A percentile compares a stretch with the other conserved stretches of the same genome.
Conservation (phyloP, 2,329 filamentous ascomycete species). For the Sporothrix pseudoabietina region DNA sequence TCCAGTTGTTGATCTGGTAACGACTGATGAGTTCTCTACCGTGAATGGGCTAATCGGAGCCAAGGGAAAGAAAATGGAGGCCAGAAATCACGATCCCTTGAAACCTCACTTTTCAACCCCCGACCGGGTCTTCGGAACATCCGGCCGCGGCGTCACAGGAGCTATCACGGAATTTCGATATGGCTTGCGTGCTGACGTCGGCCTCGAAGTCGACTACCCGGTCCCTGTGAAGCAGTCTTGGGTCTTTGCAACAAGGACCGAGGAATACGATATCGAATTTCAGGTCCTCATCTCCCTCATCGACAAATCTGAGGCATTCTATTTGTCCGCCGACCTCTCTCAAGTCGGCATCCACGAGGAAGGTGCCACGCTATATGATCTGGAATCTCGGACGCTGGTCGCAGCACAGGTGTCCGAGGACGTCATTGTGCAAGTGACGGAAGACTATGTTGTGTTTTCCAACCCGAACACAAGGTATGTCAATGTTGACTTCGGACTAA, state of each 20-base stretch:
- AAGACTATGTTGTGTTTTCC: conserved; percentile 48
- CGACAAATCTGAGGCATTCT: conserved; percentile 51
- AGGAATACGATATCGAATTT: conserved; percentile 39
- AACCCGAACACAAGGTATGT: conserved; percentile 44
- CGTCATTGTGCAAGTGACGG: conserved; percentile 58
- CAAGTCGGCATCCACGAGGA: conserved; percentile 49
- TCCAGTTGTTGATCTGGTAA: conserved; percentile 58
- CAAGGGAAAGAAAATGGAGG: conserved; percentile 32
- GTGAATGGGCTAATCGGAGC: conserved; percentile 37
- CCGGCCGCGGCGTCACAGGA: conserved; percentile 63
- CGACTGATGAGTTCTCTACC: conserved; percentile 46
- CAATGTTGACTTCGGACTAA: not conserved
- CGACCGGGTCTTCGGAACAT: conserved; percentile 68
- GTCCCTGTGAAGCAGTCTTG: conserved; percentile 56
- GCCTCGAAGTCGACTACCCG: conserved; percentile 56
- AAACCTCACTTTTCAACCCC: conserved; percentile 55
- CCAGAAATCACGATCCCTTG: conserved; percentile 38
- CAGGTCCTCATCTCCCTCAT: conserved; percentile 54
- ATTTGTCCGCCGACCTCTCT: conserved; percentile 52
- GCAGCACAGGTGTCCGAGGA: conserved; percentile 44
- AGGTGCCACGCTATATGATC: conserved; percentile 53
- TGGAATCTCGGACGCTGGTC: conserved; percentile 55
- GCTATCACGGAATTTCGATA: conserved; percentile 68
- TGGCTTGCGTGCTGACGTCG: conserved; percentile 70
- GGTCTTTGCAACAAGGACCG: conserved; percentile 47